Evolutionary conservation across 495 filamentous ascomycete species (phyloP).

Genomic region (Penicillium herquei): DNA sequence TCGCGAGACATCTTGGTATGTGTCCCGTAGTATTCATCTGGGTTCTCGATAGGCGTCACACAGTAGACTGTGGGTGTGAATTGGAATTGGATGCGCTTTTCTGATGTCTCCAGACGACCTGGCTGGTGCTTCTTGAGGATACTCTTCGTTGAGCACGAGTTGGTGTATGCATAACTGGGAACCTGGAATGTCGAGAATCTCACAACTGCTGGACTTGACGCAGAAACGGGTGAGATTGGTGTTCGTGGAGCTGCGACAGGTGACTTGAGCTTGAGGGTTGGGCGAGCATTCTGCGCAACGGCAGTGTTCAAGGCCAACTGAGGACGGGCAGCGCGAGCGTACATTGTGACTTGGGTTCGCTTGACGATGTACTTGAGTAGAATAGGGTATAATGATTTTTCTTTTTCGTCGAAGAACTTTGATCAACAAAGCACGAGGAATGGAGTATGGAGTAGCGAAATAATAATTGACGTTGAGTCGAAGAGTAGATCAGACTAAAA

Average conservation of each 20-base stretch:
- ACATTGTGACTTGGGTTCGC: constrained; percentile 28
- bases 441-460: constrained; percentile 29
- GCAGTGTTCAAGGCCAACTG: constrained; percentile 51
- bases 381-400: constrained; percentile 2
- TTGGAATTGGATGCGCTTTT: constrained; percentile 49
- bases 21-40: constrained; percentile 53
- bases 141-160: constrained; percentile 49
- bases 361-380: too few relatives aligned
- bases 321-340: constrained; percentile 38
- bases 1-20: constrained; percentile 51
- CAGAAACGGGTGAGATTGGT: constrained; percentile 41
- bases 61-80: constrained; percentile 49
- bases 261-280: constrained; percentile 45
- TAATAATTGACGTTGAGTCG: constrained; percentile 29
- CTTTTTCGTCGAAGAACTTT: constrained; percentile 22
- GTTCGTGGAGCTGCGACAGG: constrained; percentile 43
- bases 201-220: constrained; percentile 40
- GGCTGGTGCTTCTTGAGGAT: constrained; percentile 49
- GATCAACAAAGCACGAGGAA: constrained; percentile 38
- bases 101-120: constrained; percentile 11
- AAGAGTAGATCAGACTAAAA: constrained; percentile 15
- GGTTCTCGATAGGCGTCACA: constrained; percentile 51
- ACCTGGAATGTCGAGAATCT: constrained; percentile 44
- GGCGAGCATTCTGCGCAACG: constrained; percentile 35
- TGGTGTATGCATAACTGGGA: constrained; percentile 43